These are phyloP conservation scores for Fusarium sp. DNA, from an alignment of 2,329 filamentous ascomycete genomes.

Conservation along the genomic window DNA sequence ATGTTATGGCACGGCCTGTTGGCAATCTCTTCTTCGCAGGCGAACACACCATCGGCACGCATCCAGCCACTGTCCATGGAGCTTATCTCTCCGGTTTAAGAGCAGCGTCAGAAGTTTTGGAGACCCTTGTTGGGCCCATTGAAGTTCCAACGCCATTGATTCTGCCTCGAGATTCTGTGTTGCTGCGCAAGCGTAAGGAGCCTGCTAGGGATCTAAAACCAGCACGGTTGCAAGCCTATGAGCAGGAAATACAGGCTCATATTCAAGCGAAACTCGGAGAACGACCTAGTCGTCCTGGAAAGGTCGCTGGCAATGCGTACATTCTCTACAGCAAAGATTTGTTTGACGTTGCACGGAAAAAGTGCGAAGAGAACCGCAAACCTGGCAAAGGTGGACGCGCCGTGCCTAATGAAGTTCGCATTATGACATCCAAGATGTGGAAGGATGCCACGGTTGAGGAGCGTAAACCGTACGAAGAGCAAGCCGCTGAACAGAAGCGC, in stretches of 20 bases:
- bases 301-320: slow-evolving; percentile 86
- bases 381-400: slow-evolving; percentile 72
- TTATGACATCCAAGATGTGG: slow-evolving; percentile 92
- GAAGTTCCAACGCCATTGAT: slow-evolving; percentile 81
- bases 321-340: slow-evolving; percentile 87
- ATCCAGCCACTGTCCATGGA: slow-evolving; percentile 96
- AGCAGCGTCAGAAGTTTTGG: slow-evolving; percentile 87
- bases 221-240: slow-evolving; percentile 68
- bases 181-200: slow-evolving; percentile 69
- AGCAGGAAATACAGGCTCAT: slow-evolving; percentile 65
- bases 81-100: slow-evolving; percentile 94
- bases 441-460: slow-evolving; percentile 78
- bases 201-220: slow-evolving; percentile 63
- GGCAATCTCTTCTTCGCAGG: slow-evolving; percentile 95
- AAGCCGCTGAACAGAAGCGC: slow-evolving; percentile 78
- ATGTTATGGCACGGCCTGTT: slow-evolving; percentile 85
- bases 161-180: slow-evolving; percentile 68
- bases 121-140: slow-evolving; percentile 85
- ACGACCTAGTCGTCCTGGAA: slow-evolving; percentile 77
- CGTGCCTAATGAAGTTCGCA: slow-evolving; percentile 84
- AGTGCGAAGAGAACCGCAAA: slow-evolving; percentile 74
- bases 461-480: slow-evolving; percentile 82
- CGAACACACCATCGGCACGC: slow-evolving; percentile 94
- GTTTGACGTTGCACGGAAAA: slow-evolving; percentile 71
- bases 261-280: slow-evolving; percentile 75